Conservation (phyloP, 441 rosid species). For the Biscutella auriculata region DNA sequence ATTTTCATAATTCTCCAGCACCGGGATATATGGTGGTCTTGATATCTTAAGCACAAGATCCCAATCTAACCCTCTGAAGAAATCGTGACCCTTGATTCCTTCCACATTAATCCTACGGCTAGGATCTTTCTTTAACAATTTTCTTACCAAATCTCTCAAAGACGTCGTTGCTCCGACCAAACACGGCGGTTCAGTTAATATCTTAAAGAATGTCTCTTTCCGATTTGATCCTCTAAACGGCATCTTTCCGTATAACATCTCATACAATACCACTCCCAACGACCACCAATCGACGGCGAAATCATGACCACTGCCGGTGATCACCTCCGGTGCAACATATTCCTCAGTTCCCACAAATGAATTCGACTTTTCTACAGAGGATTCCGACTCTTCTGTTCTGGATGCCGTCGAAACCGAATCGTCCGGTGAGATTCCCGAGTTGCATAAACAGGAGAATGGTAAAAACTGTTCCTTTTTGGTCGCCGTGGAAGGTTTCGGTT, state of each 20-base stretch:
- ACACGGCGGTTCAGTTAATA: conserved; percentile 34
- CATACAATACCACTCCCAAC: conserved; percentile 59
- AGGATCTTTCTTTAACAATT: conserved; percentile 46
- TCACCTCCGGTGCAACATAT: conserved; percentile 80
- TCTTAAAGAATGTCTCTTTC: conserved; percentile 54
- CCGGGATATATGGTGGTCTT: conserved; percentile 57
- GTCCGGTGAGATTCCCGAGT: conserved; percentile 17
- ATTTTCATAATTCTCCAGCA: conserved; percentile 6
- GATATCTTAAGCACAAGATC: conserved; percentile 24
- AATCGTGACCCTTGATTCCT: conserved; percentile 51
- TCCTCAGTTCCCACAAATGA: conserved; percentile 89
- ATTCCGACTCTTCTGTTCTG: no score
- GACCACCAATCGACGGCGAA: conserved; percentile 85
- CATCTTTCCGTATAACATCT: conserved; percentile 73
- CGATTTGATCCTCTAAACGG: conserved; percentile 58
- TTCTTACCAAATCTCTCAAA: conserved; percentile 42
- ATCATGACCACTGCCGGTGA: conserved; percentile 62
- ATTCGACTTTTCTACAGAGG: conserved; percentile 47
- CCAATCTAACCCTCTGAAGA: conserved; percentile 50
- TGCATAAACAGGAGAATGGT: conserved; percentile 17
- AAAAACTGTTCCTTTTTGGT: conserved; percentile 16
- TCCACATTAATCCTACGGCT: conserved; percentile 36
- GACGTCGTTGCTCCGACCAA: conserved; percentile 59
- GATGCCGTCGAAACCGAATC: neutral
- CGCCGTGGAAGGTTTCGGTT: neutral